Conservation (phyloP, 495 filamentous ascomycete species). For the Ascodesmis nigricans region DNA sequence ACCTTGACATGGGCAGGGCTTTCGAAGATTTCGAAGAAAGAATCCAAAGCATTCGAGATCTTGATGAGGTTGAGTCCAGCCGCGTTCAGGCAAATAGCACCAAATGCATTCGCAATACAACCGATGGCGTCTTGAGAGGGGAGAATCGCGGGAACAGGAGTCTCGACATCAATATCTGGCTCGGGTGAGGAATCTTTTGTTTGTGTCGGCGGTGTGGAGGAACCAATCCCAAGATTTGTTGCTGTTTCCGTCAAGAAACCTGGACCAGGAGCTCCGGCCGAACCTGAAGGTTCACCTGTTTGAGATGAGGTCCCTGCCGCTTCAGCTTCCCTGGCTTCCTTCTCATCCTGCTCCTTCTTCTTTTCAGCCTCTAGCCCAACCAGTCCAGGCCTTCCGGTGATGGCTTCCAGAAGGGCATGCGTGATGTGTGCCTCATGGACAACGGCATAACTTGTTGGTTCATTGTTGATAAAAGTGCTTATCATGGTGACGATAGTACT, state of each 20-base stretch:
- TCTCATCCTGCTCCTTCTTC: slow-evolving; percentile 21
- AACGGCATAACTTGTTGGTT: slow-evolving; percentile 89
- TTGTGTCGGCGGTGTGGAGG: no score
- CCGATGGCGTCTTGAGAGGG: slow-evolving; percentile 67
- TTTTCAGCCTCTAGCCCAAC: slow-evolving; percentile 23
- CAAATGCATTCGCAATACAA: slow-evolving; percentile 65
- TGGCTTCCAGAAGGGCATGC: slow-evolving; percentile 54
- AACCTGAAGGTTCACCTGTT: slow-evolving; percentile 5
- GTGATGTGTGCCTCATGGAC: slow-evolving; percentile 86
- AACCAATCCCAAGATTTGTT: no score
- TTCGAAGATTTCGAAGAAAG: slow-evolving; percentile 86
- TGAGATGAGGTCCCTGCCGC: slow-evolving; percentile 9
- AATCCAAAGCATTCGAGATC: slow-evolving; percentile 54
- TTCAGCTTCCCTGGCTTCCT: slow-evolving; percentile 11
- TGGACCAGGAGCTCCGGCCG: no score
- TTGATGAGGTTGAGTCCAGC: slow-evolving; percentile 77
- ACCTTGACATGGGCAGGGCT: slow-evolving; percentile 71
- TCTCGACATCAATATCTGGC: no score
- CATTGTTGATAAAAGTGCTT: slow-evolving; percentile 94
- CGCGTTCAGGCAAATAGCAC: slow-evolving; percentile 80
- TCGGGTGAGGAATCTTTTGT: no score
- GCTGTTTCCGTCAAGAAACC: no score
- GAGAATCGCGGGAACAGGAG: slow-evolving; percentile 60
- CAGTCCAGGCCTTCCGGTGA: slow-evolving; percentile 38
- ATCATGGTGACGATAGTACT: slow-evolving; percentile 74